Percentiles rank a stretch among this genome's conserved stretches.
phyloP scores from a whole-genome alignment of 1,284 basidiomycete species.

The Papiliotrema flavescens region DNA sequence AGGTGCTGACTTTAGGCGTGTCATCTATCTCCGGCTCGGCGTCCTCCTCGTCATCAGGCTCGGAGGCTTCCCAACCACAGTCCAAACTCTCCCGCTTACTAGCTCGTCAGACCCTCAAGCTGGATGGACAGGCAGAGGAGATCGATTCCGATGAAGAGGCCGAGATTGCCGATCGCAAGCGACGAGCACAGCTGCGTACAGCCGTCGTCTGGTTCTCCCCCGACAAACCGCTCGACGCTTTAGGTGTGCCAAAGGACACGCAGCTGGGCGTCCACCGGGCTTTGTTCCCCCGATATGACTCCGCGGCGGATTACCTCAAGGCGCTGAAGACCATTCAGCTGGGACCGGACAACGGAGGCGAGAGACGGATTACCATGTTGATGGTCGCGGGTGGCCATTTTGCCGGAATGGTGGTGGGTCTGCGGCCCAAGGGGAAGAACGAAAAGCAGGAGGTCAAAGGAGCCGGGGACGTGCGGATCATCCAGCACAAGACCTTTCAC shows the following conservation, averaged over 20 bases:
- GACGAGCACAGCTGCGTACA: conserved; percentile 59
- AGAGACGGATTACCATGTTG: conserved; percentile 84
- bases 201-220: conserved; percentile 85
- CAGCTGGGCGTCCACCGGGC: conserved; percentile 86
- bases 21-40: conserved; percentile 87
- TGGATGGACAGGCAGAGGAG: conserved; percentile 9
- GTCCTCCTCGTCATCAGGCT: conserved; percentile 61
- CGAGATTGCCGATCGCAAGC: conserved; percentile 40
- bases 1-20: conserved; percentile 55
- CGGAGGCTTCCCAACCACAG: conserved; percentile 41
- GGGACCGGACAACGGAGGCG: conserved; percentile 53
- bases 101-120: conserved; percentile 55
- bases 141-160: conserved; percentile 42
- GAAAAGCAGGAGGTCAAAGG: conserved; percentile 56
- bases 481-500: conserved; percentile 95
- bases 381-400: conserved; percentile 98
- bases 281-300: conserved; percentile 59
- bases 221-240: conserved; percentile 43
- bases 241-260: conserved; percentile 56
- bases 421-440: conserved; percentile 53
- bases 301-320: conserved; percentile 44
- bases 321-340: conserved; percentile 66
- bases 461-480: conserved; percentile 65
- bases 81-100: conserved; percentile 59
- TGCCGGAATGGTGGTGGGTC: conserved; percentile 78